These are phyloP conservation scores for Cryptococcus neoformans DNA, from an alignment of 1,284 basidiomycete genomes.

Conservation along the genomic window DNA sequence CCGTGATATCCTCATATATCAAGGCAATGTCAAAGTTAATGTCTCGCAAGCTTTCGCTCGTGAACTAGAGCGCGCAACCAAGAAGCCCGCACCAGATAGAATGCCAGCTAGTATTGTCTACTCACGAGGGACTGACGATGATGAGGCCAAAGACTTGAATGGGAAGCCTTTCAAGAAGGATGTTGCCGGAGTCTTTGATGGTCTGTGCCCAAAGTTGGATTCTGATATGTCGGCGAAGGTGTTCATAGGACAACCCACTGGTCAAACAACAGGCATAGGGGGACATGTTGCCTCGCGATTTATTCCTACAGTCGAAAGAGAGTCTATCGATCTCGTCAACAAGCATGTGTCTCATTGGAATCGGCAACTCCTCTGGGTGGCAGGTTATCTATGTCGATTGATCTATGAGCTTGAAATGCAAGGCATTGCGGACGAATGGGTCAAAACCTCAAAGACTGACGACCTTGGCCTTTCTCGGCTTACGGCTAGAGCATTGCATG, in stretches of 20 bases:
- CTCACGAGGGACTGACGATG: constrained; percentile 76
- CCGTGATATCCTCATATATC: constrained; percentile 77
- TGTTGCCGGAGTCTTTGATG: constrained; percentile 76
- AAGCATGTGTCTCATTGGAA: constrained; percentile 75
- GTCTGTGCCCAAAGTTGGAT: constrained; percentile 75
- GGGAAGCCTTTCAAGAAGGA: constrained; percentile 61
- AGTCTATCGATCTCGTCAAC: constrained; percentile 86
- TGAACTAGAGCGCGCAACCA: constrained; percentile 88
- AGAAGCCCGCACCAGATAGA: constrained; percentile 82
- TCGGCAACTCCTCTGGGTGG: constrained; percentile 76
- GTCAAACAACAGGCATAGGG: constrained; percentile 90
- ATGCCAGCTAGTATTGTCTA: constrained; percentile 85
- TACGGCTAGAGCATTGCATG: constrained; percentile 69
- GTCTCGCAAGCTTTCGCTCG: constrained; percentile 67
- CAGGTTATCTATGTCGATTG: constrained; percentile 69
- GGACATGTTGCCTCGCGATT: constrained; percentile 90
- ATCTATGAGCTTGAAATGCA: constrained; percentile 84
- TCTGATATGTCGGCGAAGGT: constrained; percentile 50
- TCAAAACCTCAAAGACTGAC: constrained; percentile 45
- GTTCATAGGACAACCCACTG: constrained; percentile 53
- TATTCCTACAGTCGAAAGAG: constrained; percentile 95
- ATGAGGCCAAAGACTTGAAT: constrained; percentile 61
- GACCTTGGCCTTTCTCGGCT: constrained; percentile 58
- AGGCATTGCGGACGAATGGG: constrained; percentile 47
- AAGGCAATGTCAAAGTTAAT: constrained; percentile 72